Evolutionary conservation across 2,329 filamentous ascomycete species (phyloP).

Genomic region (Fusarium pseudocircinatum): DNA sequence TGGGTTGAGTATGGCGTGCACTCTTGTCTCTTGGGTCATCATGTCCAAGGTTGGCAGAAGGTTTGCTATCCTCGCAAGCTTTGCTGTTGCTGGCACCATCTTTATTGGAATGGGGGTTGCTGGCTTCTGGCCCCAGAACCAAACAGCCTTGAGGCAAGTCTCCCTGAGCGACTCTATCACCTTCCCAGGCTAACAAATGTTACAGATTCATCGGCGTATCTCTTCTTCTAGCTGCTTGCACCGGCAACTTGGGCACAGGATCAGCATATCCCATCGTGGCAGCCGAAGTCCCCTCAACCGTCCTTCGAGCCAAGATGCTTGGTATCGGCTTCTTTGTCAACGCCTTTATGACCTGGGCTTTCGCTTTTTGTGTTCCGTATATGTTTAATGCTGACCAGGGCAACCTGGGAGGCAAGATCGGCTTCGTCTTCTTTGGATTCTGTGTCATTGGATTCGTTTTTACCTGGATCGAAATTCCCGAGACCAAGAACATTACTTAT

Average conservation of each 20-base stretch:
- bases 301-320: background rate
- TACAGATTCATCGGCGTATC: background rate
- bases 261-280: background rate
- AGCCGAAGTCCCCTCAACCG: background rate
- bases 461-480: background rate
- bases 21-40: no score
- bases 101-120: no score
- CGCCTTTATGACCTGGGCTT: background rate
- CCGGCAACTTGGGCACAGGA: background rate
- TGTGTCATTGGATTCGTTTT: background rate
- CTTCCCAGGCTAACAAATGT: no score
- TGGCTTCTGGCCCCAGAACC: no score
- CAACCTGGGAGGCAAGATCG: background rate
- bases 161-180: no score
- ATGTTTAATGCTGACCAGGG: background rate
- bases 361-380: background rate
- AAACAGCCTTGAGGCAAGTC: no score
- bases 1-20: no score
- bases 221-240: background rate
- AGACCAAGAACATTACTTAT: background rate
- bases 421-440: background rate
- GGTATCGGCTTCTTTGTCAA: background rate
- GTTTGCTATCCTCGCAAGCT: no score
- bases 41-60: no score
- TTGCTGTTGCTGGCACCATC: no score